A percentile compares a stretch with the other conserved stretches of the same genome.
phyloP scores from a whole-genome alignment of 1,284 basidiomycete genomes.

The Malassezia yamatoensis region DNA sequence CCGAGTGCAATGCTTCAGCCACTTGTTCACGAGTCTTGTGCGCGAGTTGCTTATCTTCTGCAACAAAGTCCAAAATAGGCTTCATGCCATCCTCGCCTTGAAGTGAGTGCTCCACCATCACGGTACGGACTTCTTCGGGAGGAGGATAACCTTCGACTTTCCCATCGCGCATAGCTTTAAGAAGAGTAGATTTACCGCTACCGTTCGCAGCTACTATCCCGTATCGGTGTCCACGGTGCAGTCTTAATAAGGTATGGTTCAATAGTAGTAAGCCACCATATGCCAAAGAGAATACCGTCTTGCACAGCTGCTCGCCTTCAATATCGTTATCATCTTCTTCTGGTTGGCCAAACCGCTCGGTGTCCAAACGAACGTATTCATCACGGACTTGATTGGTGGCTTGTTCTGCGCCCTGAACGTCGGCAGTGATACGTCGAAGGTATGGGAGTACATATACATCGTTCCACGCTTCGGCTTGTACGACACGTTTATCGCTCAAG shows the following conservation, averaged over 20 bases:
- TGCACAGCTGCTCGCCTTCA: constrained; percentile 62
- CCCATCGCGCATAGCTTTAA: constrained; percentile 87
- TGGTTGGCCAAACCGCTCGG: constrained; percentile 39
- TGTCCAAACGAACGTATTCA: constrained; percentile 38
- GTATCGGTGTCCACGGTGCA: constrained; percentile 76
- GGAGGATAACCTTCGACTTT: constrained; percentile 93
- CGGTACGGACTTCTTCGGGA: constrained; percentile 68
- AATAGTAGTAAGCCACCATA: constrained; percentile 90
- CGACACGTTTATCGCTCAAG: constrained; percentile 43
- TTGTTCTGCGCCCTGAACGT: constrained; percentile 27
- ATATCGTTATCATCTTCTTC: constrained; percentile 61
- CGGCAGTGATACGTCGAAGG: constrained; percentile 47
- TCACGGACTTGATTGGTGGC: constrained; percentile 37
- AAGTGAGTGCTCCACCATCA: constrained; percentile 92
- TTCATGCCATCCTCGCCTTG: constrained; percentile 79
- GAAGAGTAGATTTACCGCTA: constrained; percentile 87
- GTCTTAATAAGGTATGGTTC: constrained; percentile 83
- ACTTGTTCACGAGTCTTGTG: constrained; percentile 38
- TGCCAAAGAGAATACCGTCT: constrained; percentile 87
- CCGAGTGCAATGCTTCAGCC: constrained; percentile 31
- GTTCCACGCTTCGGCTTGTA: constrained; percentile 41
- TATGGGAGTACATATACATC: constrained; percentile 47
- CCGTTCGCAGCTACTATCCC: constrained; percentile 94
- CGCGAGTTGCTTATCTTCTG: constrained; percentile 56
- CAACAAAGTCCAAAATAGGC: constrained; percentile 77